Evolutionary conservation across 169 alveolate species (phyloP).

Genomic region (Sarcocystis neurona): DNA sequence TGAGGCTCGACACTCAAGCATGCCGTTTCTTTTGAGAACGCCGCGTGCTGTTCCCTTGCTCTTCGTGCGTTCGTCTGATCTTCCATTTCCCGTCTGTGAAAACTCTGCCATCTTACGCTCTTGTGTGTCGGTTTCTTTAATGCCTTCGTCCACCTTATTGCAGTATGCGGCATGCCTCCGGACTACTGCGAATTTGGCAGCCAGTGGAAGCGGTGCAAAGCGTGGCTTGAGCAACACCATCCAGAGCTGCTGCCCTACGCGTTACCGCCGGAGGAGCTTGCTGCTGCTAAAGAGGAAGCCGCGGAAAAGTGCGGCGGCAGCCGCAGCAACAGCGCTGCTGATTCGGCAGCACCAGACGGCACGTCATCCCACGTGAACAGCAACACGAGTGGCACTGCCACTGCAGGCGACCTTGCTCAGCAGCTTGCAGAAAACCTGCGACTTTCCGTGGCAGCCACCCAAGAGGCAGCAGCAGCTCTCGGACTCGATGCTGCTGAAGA

Average conservation of each 20-base stretch:
- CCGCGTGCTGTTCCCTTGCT: no score
- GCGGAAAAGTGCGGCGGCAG: conserved; percentile 30
- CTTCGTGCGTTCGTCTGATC: no score
- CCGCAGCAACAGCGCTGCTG: no score
- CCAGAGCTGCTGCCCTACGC: conserved; percentile 70
- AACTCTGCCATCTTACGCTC: no score
- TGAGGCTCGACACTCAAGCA: no score
- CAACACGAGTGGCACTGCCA: neutral
- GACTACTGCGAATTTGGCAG: conserved; percentile 88
- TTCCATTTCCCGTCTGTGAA: no score
- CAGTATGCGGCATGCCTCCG: conserved; percentile 82
- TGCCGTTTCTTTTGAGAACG: no score
- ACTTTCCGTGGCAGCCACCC: no score
- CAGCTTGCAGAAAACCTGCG: no score
- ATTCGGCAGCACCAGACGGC: neutral
- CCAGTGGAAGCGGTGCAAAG: conserved; percentile 73
- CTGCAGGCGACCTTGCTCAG: no score
- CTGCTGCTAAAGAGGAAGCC: conserved; percentile 23
- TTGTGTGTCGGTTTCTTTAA: neutral
- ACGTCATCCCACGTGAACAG: neutral
- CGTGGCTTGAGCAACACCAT: conserved; percentile 72
- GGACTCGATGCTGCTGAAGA: no score
- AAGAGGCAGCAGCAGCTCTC: no score
- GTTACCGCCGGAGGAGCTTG: conserved; percentile 49
- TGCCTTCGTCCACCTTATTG: neutral